phyloP scores from a whole-genome alignment of 371 early-diverging fungal species.

The Syncephalastrum racemosum region DNA sequence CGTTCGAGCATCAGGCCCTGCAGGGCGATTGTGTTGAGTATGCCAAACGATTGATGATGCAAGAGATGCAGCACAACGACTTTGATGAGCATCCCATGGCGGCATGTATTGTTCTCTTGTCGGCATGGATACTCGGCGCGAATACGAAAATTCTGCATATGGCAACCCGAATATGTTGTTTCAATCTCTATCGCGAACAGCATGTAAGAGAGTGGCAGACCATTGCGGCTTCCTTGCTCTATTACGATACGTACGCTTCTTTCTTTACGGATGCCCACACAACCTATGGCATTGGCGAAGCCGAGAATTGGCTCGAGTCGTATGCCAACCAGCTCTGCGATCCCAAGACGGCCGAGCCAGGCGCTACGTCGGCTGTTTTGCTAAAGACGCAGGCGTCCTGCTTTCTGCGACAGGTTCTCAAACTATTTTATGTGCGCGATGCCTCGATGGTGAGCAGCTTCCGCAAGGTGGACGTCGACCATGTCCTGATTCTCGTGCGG shows the following conservation, averaged over 20 bases:
- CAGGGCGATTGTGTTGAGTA: too few species aligned
- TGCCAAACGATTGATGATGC: too few species aligned
- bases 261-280: not conserved
- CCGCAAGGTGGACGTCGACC: constrained; percentile 47
- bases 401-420: constrained; percentile 10
- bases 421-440: constrained; percentile 7
- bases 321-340: not conserved
- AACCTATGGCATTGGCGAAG: constrained; percentile 1
- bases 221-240: constrained; percentile 6
- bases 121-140: too few species aligned
- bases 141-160: too few species aligned
- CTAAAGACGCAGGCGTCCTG: constrained; percentile 9
- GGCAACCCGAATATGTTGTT: too few species aligned
- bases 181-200: not conserved
- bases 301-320: constrained; percentile 7
- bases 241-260: constrained; percentile 1
- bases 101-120: too few species aligned
- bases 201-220: not conserved
- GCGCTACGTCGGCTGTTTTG: not conserved
- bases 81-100: too few species aligned
- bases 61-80: too few species aligned
- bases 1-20: too few species aligned
- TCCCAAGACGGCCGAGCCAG: not conserved
- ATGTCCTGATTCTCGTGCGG: constrained; percentile 37
- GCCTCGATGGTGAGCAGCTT: constrained; percentile 4